Evolutionary conservation across 1,284 basidiomycete genomes (phyloP).

Genomic region (Meira miltonrushii): DNA sequence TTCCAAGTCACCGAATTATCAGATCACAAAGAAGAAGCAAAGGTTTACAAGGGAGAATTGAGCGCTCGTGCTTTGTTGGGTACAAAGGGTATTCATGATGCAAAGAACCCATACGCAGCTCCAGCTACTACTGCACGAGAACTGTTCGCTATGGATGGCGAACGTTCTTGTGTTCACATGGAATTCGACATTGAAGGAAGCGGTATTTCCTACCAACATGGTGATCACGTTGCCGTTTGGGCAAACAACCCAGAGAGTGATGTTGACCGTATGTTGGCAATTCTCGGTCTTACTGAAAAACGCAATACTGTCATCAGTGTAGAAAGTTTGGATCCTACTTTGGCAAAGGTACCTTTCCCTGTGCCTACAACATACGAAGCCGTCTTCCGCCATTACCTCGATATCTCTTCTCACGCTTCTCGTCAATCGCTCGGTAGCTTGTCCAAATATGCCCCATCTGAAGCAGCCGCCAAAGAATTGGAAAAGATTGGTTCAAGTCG

Average conservation of each 20-base stretch:
- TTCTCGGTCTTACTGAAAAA: slow-evolving; percentile 69
- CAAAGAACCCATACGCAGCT: slow-evolving; percentile 92
- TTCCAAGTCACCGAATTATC: slow-evolving; percentile 78
- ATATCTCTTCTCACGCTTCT: slow-evolving; percentile 85
- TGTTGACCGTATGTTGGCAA: slow-evolving; percentile 78
- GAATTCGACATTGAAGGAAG: slow-evolving; percentile 92
- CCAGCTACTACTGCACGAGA: slow-evolving; percentile 73
- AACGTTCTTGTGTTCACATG: slow-evolving; percentile 90
- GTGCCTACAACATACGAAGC: slow-evolving; percentile 90
- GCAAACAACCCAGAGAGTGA: slow-evolving; percentile 87
- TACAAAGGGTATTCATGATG: slow-evolving; percentile 87
- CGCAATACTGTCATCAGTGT: slow-evolving; percentile 74
- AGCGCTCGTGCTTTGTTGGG: slow-evolving; percentile 68
- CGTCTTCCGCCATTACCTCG: slow-evolving; percentile 92
- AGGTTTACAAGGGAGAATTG: slow-evolving; percentile 50
- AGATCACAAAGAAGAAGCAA: slow-evolving; percentile 29
- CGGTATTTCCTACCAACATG: slow-evolving; percentile 96
- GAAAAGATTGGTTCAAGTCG: slow-evolving; percentile 78
- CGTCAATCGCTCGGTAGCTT: slow-evolving; percentile 84
- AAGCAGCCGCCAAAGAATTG: slow-evolving; percentile 69
- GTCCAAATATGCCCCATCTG: slow-evolving; percentile 79
- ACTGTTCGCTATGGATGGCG: slow-evolving; percentile 69
- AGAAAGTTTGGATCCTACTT: slow-evolving; percentile 89
- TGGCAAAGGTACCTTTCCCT: slow-evolving; percentile 98
- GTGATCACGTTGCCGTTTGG: slow-evolving; percentile 97